Evolutionary conservation across 495 filamentous ascomycete species (phyloP), one percentile per base, ranked within the genome.

Genomic region (Hypoxylon crocopeplum): DNA sequence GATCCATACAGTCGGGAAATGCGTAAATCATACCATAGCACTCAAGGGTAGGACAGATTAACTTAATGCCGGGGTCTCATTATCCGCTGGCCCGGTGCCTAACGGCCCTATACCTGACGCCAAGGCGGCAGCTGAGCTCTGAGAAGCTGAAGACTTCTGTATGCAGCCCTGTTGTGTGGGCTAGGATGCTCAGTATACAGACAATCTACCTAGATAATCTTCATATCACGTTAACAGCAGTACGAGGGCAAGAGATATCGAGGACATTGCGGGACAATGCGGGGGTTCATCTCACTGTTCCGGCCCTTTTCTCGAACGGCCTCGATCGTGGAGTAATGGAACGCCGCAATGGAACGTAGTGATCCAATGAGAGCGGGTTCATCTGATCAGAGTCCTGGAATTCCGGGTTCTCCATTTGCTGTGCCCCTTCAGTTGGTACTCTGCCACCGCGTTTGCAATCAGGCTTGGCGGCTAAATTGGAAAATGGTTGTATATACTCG

Each of bases 391-490:
- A 13, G 17, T 30, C 24, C n/a, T 59, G 12, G 16, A 47, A 32
- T 59, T 20, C 61, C 49, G 32, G 40, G 50, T 32, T 59, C 49
- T 51, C 38, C 30, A 64, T 59, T 48, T 59, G 55, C 49, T 59
- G 44, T 54, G 54, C 48, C 49, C 49, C 45, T 27, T 16, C 37
- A 32, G 52, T 55, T 58, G 48, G 60, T 47, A 42, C 49, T 59
- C 42, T 48, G 34, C 29, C 37, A 59, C 34, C 37, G 50, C 48
- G 24, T 44, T 32, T 53, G 49, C 45, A 59, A 62, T 57, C 56
- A 66, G 51, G 62, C 56, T 40, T 65, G 51, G 46, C 62, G 62
- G 62, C 47, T 66, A 66, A 66, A 66, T 61, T 24, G 51, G 25
- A 62, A 66, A 66, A 57, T 42, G 56, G 51, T 47, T 51, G 33